Evolutionary conservation across 495 filamentous ascomycete species (phyloP), one percentile per base, ranked within the genome.

Genomic region (Penicillium turbatum): DNA sequence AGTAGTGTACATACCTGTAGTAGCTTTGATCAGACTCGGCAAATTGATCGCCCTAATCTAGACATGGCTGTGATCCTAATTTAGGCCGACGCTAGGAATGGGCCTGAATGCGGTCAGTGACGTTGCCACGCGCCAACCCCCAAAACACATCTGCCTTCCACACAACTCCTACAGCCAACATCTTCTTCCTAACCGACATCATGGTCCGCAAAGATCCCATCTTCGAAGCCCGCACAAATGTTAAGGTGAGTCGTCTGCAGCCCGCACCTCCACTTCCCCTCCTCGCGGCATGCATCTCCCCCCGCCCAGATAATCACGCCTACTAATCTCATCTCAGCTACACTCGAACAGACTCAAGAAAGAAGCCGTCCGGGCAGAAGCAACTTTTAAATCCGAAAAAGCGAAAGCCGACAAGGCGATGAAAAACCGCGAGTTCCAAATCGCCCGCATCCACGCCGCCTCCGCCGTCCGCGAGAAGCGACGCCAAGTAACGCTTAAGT

Each of bases 221-320:
- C 27, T 77, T 77, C 56, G 74, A 77, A 61, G 74, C 74, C 30
- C 74, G 74, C 53, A 77, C 74, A 30, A 77, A 77, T 75, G 74
- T 77, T 31, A 76, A 77, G 54, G 74, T 77, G 46, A 56, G 56
- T 51, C 24, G 3, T 15, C 47, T 8, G 42, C 44, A 24, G 21
- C 24, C 39, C 39, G 37, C 50, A 50, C n/a, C 38, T 13, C 32
- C 42, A 21, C 34, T 35, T 34, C 36, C 45, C 39, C 38, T 36
- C 45, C 26, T 29, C 31, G 29, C 42, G 11, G 26, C 26, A 8
- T 44, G 27, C 41, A 43, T 43, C 27, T 21, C n/a, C 39, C 42
- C 42, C 27, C 45, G 10, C 37, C 21, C 4, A 24, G 21, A 4
- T 27, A 34, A 16, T 15, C 46, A 53, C 6, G 29, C 29, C 37